Base-by-base conservation (phyloP, 345 rosid genomes). In the Punica granatum region DNA sequence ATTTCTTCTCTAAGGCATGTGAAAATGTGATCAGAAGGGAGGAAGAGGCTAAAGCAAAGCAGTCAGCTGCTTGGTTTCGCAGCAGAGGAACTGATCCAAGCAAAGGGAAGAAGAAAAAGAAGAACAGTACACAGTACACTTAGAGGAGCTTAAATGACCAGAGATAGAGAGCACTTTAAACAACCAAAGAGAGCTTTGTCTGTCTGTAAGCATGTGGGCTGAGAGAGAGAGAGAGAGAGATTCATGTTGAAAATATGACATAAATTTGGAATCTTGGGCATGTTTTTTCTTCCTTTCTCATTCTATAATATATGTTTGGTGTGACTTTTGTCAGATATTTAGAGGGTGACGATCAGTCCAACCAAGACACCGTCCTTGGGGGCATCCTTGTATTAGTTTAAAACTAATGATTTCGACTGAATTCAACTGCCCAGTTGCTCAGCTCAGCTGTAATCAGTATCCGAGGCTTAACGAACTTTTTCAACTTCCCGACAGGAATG, bases 171-270 rank as follows among this genome's bases (percentile, higher is more conserved):
- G 42, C 19, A 5, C 43, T 34, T 62, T 62, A 34, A 62, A 62
- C 65, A 62, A 62, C 3, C 36, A 62, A 62, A 19, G 37, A 60
- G 42, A 33, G 65, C 42, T 21, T 18, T 35, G 65, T 16, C 64
- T 32, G 34, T 60, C 64, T 60, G 39, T 60, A 32, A 60, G 32
- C 64, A 60, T 60, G 64, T 33, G 37, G 64, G 36, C 23, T 31
- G 64, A 60, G 37, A 32, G 64, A 32, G 23, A 28, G 19, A 59
- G 35, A 31, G 16, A n/a, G 21, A 62, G 14, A 36, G 28, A 34
- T 35, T n/a, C 48, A 63, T 39, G 48, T 63, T 63, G 66, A 63
- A 63, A 36, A 37, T 12, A 36, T 10, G 16, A 8, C 48, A 23
- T 6, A 63, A 9, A 39, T 12, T 63, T 23, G 66, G 32, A 63